Base-by-base conservation (phyloP, 306 rosid genomes). In the Quercus gilva region DNA sequence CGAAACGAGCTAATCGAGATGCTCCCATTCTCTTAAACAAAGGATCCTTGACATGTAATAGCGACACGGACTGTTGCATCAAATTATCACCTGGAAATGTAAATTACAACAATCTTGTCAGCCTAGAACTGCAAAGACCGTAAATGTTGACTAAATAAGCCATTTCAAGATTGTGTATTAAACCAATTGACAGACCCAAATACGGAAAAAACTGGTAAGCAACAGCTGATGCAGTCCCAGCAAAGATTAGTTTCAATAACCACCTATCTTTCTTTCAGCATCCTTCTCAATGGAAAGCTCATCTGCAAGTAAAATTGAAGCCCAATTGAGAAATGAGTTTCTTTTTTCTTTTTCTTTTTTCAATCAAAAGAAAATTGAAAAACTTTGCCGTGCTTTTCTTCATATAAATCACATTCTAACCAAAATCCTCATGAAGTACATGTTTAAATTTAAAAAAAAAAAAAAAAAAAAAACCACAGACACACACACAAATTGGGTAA, bases 11-110 rank as follows among this genome's bases (percentile, higher is more conserved):
- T 67, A 92, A 77, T 81, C 98, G 89, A 74, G 99, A 91, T 41
- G 97, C 99, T 80, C 98, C 99, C 94, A 93, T 91, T 78, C 99
- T 89, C 90, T 95, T 93, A 63, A 87, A 95, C 85, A 92, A 76
- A 13, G 99, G 99, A 83, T 95, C 99, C 89, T 89, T 91, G 79
- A 95, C 92, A 31, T 84, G 92, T 86, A 92, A 89, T 78, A 95
- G 98, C 4, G 96, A 87, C 6, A 95, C 87, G 5, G 99, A 95
- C 86, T 95, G 98, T 51, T 95, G 97, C 82, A 93, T 75, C 88
- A 95, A 83, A 87, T 89, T 95, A 19, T 95, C 99, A 60, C 99
- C 99, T 92, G 85, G 55, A 87, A 60, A 53, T 68, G 57, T 12
- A 51, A 33, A 69, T 52, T 49, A 26, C 17, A 78, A 55, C 74